Percentiles rank a stretch among this genome's conserved stretches.
These are phyloP conservation scores for Phytophthora sp. DNA, from an alignment of 352 stramenopile genomes.

Conservation along the genomic window DNA sequence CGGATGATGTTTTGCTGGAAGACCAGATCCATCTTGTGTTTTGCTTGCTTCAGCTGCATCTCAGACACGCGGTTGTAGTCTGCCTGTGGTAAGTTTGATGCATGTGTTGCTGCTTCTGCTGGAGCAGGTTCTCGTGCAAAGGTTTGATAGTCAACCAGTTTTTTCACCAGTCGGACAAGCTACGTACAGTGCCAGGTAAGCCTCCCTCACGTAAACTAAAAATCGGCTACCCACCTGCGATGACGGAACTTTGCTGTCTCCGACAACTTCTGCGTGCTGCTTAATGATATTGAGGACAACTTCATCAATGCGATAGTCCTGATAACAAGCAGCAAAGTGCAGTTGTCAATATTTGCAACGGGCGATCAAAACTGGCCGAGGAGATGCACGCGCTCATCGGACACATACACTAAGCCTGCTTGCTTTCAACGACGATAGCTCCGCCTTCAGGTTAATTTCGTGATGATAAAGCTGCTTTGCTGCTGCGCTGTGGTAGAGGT, in stretches of 20 bases:
- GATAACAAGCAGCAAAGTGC: conserved; percentile 1
- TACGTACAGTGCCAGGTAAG: conserved; percentile 13
- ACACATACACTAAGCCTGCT: conserved; percentile 24
- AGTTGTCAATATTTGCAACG: neutral
- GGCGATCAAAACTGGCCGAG: too few species aligned
- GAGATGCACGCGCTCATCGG: too few species aligned
- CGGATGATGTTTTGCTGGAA: conserved; percentile 70
- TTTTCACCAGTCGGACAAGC: conserved; percentile 58
- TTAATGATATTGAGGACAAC: conserved; percentile 51
- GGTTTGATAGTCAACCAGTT: conserved; percentile 36
- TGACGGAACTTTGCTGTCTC: conserved; percentile 46
- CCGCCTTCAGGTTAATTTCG: conserved; percentile 55
- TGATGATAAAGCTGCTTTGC: conserved; percentile 60
- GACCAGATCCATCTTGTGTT: conserved; percentile 73
- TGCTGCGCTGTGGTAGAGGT: conserved; percentile 34
- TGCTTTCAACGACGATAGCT: conserved; percentile 14
- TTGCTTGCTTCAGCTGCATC: conserved; percentile 69
- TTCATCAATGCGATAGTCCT: conserved; percentile 38
- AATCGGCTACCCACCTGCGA: conserved; percentile 42
- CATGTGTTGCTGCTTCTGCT: conserved; percentile 1
- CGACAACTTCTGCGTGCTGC: conserved; percentile 48
- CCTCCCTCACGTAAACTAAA: neutral
- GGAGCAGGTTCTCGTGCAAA: neutral
- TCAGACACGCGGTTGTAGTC: conserved; percentile 86
- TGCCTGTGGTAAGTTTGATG: conserved; percentile 49